Conservation (phyloP, 768 basidiomycete genomes). For the Suillus hirtellus region DNA sequence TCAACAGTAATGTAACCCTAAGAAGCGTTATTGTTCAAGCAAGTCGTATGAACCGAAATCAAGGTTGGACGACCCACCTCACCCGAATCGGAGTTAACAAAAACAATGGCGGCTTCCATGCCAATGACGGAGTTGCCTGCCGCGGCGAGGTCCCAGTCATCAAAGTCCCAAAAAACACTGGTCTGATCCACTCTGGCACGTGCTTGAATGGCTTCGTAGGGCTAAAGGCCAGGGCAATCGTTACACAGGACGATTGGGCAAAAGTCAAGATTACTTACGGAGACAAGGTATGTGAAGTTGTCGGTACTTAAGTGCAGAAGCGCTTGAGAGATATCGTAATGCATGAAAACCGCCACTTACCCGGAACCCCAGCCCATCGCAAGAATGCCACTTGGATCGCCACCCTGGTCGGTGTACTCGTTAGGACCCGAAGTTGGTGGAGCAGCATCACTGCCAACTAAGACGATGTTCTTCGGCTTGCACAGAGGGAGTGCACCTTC, state of each 20-base stretch:
- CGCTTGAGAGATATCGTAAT: slow-evolving; percentile 33
- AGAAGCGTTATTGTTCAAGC: slow-evolving; percentile 19
- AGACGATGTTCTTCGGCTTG: slow-evolving; percentile 56
- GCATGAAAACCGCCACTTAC: slow-evolving; percentile 22
- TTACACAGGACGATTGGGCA: not conserved
- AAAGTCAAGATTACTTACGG: slow-evolving; percentile 43
- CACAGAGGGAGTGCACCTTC: slow-evolving; percentile 57
- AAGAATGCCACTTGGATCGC: slow-evolving; percentile 63
- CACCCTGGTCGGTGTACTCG: slow-evolving; percentile 61
- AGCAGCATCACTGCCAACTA: slow-evolving; percentile 67
- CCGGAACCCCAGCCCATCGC: slow-evolving; percentile 96
- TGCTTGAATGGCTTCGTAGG: slow-evolving; percentile 77
- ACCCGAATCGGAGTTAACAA: slow-evolving; percentile 81
- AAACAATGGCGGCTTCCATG: slow-evolving; percentile 73
- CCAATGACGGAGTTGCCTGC: slow-evolving; percentile 49
- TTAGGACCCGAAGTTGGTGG: slow-evolving; percentile 71
- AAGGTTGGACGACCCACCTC: slow-evolving; percentile 43
- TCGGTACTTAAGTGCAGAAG: slow-evolving; percentile 46
- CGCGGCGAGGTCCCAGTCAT: slow-evolving; percentile 62
- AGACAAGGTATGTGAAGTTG: slow-evolving; percentile 76
- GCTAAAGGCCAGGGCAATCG: slow-evolving; percentile 37
- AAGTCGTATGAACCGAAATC: not conserved
- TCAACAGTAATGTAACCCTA: slow-evolving; percentile 58
- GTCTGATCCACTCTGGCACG: slow-evolving; percentile 70
- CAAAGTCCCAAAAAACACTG: slow-evolving; percentile 62